Percentiles rank a stretch among this genome's conserved stretches.
phyloP scores from a whole-genome alignment of 371 early-diverging fungal species.

The Saksenaea oblongispora region DNA sequence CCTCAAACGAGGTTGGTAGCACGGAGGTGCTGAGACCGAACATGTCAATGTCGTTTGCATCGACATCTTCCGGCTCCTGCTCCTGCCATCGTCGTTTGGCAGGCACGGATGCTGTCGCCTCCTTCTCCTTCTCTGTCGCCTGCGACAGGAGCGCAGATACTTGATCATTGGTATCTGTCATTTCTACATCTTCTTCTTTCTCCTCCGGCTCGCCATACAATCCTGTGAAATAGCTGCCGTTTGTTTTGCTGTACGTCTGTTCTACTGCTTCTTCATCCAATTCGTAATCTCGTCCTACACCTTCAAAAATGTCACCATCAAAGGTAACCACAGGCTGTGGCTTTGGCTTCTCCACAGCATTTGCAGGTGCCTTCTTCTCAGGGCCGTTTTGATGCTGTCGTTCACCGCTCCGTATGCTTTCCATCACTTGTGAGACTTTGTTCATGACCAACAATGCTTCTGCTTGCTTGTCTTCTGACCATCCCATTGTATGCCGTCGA shows the following conservation, averaged over 20 bases:
- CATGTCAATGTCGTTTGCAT: constrained; percentile 51
- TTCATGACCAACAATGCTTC: constrained; percentile 70
- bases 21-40: constrained; percentile 45
- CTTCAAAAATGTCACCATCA: constrained; percentile 87
- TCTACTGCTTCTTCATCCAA: constrained; percentile 42
- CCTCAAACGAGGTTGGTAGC: constrained; percentile 50
- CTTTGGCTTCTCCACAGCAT: constrained; percentile 29
- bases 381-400: constrained; percentile 14
- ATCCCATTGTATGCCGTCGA: constrained; percentile 22
- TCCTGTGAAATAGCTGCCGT: constrained; percentile 28
- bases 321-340: constrained; percentile 28
- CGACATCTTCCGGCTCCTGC: constrained; percentile 29
- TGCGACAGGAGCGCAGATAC: constrained; percentile 11
- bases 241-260: neutral
- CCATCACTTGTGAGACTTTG: constrained; percentile 74
- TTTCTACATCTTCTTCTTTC: constrained; percentile 17
- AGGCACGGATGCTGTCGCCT: constrained; percentile 1
- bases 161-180: constrained; percentile 4
- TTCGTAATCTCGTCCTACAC: constrained; percentile 79
- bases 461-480: constrained; percentile 37
- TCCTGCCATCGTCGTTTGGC: constrained; percentile 13
- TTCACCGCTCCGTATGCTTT: constrained; percentile 44
- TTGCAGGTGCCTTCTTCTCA: constrained; percentile 19
- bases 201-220: constrained; percentile 21
- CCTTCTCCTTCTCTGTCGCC: constrained; percentile 12